phyloP scores from a whole-genome alignment of 2,329 filamentous ascomycete genomes.

The Lasiodiplodia sp. region DNA sequence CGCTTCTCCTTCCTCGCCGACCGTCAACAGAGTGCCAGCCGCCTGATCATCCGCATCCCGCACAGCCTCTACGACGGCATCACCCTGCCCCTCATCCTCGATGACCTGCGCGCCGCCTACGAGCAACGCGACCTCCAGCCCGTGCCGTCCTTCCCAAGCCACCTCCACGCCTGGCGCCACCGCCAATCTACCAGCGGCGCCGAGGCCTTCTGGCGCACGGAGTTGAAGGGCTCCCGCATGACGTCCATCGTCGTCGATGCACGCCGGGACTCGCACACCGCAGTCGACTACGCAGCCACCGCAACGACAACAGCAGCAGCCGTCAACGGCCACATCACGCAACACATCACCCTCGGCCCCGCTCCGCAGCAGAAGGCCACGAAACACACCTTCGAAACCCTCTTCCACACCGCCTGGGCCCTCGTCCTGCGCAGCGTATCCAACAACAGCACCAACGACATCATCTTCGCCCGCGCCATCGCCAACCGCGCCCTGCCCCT shows the following conservation, averaged over 20 bases:
- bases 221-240: conserved; percentile 61
- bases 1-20: conserved; percentile 60
- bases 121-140: conserved; percentile 42
- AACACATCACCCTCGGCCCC: conserved; percentile 33
- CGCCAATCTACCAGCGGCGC: conserved; percentile 70
- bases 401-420: conserved; percentile 72
- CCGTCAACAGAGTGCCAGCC: conserved; percentile 40
- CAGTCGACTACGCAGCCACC: no score
- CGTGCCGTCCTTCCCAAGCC: conserved; percentile 53
- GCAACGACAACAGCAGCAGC: conserved; percentile 46
- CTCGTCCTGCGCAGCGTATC: conserved; percentile 66
- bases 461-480: conserved; percentile 72
- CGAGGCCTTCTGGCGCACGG: conserved; percentile 67
- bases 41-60: conserved; percentile 68
- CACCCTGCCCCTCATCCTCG: conserved; percentile 67
- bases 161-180: conserved; percentile 48
- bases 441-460: conserved; percentile 40
- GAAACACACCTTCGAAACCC: conserved; percentile 54
- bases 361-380: conserved; percentile 33
- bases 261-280: no score
- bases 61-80: conserved; percentile 76
- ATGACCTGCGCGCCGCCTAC: conserved; percentile 66
- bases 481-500: conserved; percentile 69
- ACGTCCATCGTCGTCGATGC: conserved; percentile 31
- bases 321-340: not conserved